A percentile compares a stretch with the other conserved stretches of the same genome.
Evolutionary conservation across 2,329 filamentous ascomycete species (phyloP).

Genomic region (Purpureocillium lavendulum): DNA sequence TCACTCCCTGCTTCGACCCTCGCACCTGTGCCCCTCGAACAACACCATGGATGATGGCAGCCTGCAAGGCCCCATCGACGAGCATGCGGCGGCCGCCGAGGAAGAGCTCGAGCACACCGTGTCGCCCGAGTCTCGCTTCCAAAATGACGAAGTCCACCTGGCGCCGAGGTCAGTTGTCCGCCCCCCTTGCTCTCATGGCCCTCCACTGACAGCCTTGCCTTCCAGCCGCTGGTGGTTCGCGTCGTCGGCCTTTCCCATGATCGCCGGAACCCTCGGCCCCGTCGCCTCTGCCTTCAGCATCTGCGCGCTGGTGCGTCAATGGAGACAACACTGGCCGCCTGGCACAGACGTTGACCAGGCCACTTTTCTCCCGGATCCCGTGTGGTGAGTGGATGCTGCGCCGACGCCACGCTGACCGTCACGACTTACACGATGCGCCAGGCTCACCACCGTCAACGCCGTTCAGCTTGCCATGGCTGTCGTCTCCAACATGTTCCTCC

Average conservation of each 20-base stretch:
- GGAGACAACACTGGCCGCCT: constrained; percentile 53
- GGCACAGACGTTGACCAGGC: constrained; percentile 40
- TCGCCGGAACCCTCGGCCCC: constrained; percentile 77
- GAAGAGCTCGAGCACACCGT: constrained; percentile 10
- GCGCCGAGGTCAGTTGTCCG: constrained; percentile 29
- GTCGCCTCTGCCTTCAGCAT: constrained; percentile 84
- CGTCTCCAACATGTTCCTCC: constrained; percentile 69
- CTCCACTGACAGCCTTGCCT: not conserved
- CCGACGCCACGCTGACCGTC: not conserved
- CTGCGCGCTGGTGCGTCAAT: constrained; percentile 72
- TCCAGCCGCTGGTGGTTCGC: constrained; percentile 55
- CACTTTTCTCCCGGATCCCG: constrained; percentile 53
- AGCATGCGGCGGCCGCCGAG: constrained; percentile 20
- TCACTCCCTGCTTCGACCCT: no score
- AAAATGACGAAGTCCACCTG: constrained; percentile 32
- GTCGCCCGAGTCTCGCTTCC: constrained; percentile 16
- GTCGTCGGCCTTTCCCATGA: constrained; percentile 61
- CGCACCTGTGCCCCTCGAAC: not conserved
- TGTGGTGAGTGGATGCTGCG: constrained; percentile 44
- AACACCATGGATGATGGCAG: constrained; percentile 32
- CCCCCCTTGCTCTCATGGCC: not conserved
- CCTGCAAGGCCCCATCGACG: constrained; percentile 26
- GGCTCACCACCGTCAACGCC: constrained; percentile 68
- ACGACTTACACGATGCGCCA: constrained; percentile 15
- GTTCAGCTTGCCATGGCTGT: constrained; percentile 69